Percentiles rank a stretch among this genome's conserved stretches.
These are phyloP conservation scores for Rhodotorula diobovata DNA, from an alignment of 768 basidiomycete genomes.

Conservation along the genomic window DNA sequence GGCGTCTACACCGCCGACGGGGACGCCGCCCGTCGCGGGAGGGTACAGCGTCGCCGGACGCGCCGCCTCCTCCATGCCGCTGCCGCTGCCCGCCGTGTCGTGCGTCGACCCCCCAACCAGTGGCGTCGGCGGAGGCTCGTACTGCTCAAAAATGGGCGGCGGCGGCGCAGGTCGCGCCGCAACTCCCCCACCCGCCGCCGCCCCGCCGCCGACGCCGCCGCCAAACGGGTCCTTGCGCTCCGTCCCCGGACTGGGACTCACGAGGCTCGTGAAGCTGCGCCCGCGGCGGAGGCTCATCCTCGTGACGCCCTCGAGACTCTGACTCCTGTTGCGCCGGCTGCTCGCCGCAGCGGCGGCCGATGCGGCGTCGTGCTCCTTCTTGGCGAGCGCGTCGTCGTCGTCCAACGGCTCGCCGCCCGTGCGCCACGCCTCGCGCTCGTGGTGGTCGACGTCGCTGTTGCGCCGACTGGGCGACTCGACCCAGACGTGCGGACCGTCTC, in stretches of 20 bases:
- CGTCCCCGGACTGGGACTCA: background rate
- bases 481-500: slow-evolving; percentile 1
- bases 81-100: slow-evolving; percentile 2
- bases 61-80: no score
- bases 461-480: slow-evolving; percentile 19
- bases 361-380: background rate
- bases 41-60: background rate
- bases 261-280: slow-evolving; percentile 31
- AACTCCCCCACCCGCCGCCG: no score
- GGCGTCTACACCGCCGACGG: no score
- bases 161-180: no score
- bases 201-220: background rate
- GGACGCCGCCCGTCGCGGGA: background rate
- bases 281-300: slow-evolving; percentile 31
- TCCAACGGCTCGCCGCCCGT: slow-evolving; percentile 13
- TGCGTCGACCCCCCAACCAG: background rate
- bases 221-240: slow-evolving; percentile 21
- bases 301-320: slow-evolving; percentile 33
- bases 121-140: slow-evolving; percentile 20
- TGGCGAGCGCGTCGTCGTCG: background rate
- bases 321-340: slow-evolving; percentile 10
- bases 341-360: no score
- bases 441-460: slow-evolving; percentile 8
- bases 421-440: slow-evolving; percentile 24
- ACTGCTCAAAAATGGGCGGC: slow-evolving; percentile 26